Base-by-base conservation (phyloP, 2,329 filamentous ascomycete species). In the Beauveria scarabaeidicola region DNA sequence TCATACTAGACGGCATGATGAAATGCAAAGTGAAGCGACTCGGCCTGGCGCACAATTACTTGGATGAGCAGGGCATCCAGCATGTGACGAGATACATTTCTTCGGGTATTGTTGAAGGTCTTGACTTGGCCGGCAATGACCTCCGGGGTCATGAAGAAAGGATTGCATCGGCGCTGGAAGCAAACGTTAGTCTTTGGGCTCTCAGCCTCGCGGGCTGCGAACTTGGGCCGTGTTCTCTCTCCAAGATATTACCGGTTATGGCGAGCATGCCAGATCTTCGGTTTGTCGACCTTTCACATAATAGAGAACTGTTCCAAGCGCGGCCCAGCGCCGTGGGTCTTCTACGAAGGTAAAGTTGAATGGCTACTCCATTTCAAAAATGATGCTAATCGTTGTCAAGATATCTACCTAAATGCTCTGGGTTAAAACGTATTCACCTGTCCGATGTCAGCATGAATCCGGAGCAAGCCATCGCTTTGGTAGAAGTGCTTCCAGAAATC, bases 201-300 rank as follows among this genome's bases (percentile, higher is more conserved):
- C 76, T 99, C 55, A 93, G 91, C 70, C 74, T 99, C 63, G 90
- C 91, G 1, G 88, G 91, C 66, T 97, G 92, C 74, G 90, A 90
- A 60, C 77, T 99, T 58, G 84, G 82, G 5, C 87, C 91, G 0
- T 78, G 83, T 0, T 86, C 87, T 11, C 77, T 97, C 23, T 88
- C 83, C 71, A 83, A 84, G 58, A 78, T 97, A 13, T 80, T 97
- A 54, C 90, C 91, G 5, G 84, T 84, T 7, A 74, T 97, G 58
- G 79, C 82, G 27, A 84, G 81, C 64, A 76, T 97, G 59, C 79
- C 81, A 2, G 83, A 87, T 63, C 88, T 97, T 69, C 86, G 89
- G 21, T 97, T 97, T 69, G 84, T 99, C 61, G 94, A 97, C 70
- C 78, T 99, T 40, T 96, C 91, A 5, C 91, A 96, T 68, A 97